These are phyloP conservation scores for Croton laevigatus DNA, from an alignment of 441 rosid genomes.

Conservation along the genomic window DNA sequence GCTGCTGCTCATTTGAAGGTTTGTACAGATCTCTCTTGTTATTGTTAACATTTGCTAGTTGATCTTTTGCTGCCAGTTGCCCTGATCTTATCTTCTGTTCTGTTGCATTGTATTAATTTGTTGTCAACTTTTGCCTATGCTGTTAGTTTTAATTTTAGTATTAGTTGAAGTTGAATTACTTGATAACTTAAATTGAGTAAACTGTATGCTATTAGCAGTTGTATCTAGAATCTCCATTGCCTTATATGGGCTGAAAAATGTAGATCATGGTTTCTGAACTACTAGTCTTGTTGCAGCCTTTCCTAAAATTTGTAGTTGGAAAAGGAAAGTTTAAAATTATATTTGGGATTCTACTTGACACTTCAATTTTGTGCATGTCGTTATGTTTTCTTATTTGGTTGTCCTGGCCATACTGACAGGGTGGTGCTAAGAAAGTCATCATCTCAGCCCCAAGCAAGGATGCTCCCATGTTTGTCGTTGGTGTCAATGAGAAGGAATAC, in stretches of 20 bases:
- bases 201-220: neutral
- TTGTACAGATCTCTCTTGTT: neutral
- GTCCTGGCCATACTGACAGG: constrained; percentile 32
- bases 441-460: constrained; percentile 91
- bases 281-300: too few relatives aligned
- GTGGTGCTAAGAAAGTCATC: constrained; percentile 86
- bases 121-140: neutral
- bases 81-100: neutral
- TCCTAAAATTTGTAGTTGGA: too few relatives aligned
- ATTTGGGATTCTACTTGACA: too few relatives aligned
- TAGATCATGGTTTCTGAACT: too few relatives aligned
- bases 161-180: neutral
- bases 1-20: constrained; percentile 85
- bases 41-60: neutral
- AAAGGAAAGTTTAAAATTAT: too few relatives aligned
- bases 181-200: neutral
- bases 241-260: too few relatives aligned
- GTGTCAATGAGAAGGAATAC: constrained; percentile 88
- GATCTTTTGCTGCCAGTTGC: neutral
- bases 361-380: neutral
- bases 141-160: neutral
- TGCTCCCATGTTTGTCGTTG: constrained; percentile 94
- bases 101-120: neutral
- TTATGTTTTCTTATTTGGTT: neutral
- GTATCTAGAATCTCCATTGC: too few relatives aligned